phyloP scores from a whole-genome alignment of 2,329 filamentous ascomycete genomes.

The Trichoderma afroharzianum region DNA sequence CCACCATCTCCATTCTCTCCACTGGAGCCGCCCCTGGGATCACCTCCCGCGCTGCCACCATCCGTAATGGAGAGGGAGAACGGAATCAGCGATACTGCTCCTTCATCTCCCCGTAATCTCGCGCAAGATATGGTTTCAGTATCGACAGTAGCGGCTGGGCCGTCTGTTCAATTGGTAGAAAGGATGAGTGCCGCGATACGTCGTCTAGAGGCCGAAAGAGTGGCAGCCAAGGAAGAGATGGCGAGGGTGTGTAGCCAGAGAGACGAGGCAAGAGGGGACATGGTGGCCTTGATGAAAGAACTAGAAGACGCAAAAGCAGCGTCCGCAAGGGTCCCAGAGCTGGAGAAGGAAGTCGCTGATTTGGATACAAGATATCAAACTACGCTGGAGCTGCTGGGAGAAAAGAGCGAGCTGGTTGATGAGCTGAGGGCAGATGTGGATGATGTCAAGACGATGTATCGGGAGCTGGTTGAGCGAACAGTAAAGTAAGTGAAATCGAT shows the following conservation, averaged over 20 bases:
- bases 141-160: slow-evolving; percentile 84
- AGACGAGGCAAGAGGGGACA: slow-evolving; percentile 86
- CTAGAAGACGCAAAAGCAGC: slow-evolving; percentile 65
- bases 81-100: slow-evolving; percentile 43
- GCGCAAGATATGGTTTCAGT: slow-evolving; percentile 83
- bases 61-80: slow-evolving; percentile 47
- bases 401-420: slow-evolving; percentile 94
- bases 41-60: slow-evolving; percentile 35
- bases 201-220: slow-evolving; percentile 86
- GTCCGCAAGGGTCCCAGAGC: slow-evolving; percentile 54
- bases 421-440: slow-evolving; percentile 84
- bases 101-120: slow-evolving; percentile 62
- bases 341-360: slow-evolving; percentile 66
- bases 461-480: slow-evolving; percentile 83
- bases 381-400: slow-evolving; percentile 88
- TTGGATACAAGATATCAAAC: slow-evolving; percentile 81
- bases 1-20: slow-evolving; percentile 44
- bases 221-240: slow-evolving; percentile 83
- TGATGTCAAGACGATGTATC: slow-evolving; percentile 95
- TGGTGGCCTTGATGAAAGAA: slow-evolving; percentile 87
- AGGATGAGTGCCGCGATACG: slow-evolving; percentile 92
- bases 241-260: slow-evolving; percentile 75
- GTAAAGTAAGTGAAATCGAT: slow-evolving; percentile 53
- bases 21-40: slow-evolving; percentile 39
- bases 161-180: slow-evolving; percentile 91